Conservation (phyloP, 371 early-diverging fungal genomes). For the Parasitella parasitica region DNA sequence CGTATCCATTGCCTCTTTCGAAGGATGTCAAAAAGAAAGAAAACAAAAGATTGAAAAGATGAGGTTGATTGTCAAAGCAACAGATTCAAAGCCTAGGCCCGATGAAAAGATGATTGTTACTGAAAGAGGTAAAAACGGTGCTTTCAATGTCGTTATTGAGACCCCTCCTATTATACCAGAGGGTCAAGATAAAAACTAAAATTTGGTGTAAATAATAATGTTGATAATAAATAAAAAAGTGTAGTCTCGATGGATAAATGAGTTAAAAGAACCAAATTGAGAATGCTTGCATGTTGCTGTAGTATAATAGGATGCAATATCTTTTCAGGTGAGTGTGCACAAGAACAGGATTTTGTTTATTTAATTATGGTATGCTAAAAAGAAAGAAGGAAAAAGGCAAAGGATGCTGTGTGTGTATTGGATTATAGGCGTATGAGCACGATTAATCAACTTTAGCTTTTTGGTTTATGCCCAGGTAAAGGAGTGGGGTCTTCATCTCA, state of each 20-base stretch:
- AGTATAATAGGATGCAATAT: no score
- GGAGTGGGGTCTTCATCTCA: conserved; percentile 25
- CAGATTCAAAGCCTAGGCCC: conserved; percentile 25
- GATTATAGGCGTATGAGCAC: no score
- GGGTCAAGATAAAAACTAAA: neutral
- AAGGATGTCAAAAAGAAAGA: conserved; percentile 48
- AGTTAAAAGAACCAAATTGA: no score
- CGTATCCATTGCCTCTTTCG: conserved; percentile 41
- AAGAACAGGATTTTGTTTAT: no score
- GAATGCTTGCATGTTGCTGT: no score
- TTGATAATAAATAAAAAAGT: neutral
- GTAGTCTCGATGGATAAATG: no score
- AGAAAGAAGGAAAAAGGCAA: no score
- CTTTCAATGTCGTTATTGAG: conserved; percentile 41
- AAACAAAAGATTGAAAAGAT: conserved; percentile 38
- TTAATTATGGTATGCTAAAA: neutral
- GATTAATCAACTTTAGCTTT: conserved; percentile 16
- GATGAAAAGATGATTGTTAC: conserved; percentile 29
- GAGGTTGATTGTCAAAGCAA: conserved; percentile 42
- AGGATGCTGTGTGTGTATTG: neutral
- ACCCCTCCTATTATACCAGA: conserved; percentile 14
- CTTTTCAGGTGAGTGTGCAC: no score
- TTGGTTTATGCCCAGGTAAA: conserved; percentile 22
- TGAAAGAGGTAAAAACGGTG: conserved; percentile 36
- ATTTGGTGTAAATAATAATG: neutral